Percentiles rank a stretch among this genome's conserved stretches.
phyloP scores from a whole-genome alignment of 352 stramenopile species.

The Aphanomyces astaci region DNA sequence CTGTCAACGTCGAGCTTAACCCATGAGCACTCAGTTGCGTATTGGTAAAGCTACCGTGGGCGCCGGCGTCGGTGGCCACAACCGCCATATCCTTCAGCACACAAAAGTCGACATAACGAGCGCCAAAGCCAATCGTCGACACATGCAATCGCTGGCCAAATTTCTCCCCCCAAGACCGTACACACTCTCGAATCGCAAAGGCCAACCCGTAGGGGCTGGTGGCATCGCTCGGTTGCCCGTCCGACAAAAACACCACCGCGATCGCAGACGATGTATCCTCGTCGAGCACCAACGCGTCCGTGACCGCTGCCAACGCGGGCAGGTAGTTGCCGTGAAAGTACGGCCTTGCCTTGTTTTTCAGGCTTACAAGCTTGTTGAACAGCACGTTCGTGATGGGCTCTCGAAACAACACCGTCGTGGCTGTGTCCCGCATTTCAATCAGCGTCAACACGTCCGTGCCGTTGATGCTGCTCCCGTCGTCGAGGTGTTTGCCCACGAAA shows the following conservation, averaged over 20 bases:
- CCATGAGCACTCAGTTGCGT: not conserved
- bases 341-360: conserved; percentile 11
- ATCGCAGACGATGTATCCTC: conserved; percentile 15
- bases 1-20: conserved; percentile 3
- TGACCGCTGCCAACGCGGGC: conserved; percentile 22
- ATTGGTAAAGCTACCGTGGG: not conserved
- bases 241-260: conserved; percentile 24
- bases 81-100: not conserved
- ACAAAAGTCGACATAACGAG: not conserved
- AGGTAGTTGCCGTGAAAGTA: conserved; percentile 24
- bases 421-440: conserved; percentile 15
- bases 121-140: conserved; percentile 10
- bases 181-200: conserved; percentile 17
- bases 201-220: not conserved
- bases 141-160: conserved; percentile 21
- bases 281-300: conserved; percentile 22
- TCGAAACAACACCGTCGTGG: conserved; percentile 15
- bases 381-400: conserved; percentile 25
- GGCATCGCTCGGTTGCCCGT: conserved; percentile 23
- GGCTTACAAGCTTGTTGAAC: conserved; percentile 28
- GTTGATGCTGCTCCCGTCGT: conserved; percentile 14
- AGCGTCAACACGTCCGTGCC: conserved; percentile 23
- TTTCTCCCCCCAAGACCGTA: conserved; percentile 13
- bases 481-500: conserved; percentile 24
- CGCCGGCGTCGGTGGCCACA: not conserved